A percentile compares a stretch with the other conserved stretches of the same genome.
These are phyloP conservation scores for Nakazawaea wyomingensis DNA, from an alignment of 805 yeast genomes.

Conservation along the genomic window DNA sequence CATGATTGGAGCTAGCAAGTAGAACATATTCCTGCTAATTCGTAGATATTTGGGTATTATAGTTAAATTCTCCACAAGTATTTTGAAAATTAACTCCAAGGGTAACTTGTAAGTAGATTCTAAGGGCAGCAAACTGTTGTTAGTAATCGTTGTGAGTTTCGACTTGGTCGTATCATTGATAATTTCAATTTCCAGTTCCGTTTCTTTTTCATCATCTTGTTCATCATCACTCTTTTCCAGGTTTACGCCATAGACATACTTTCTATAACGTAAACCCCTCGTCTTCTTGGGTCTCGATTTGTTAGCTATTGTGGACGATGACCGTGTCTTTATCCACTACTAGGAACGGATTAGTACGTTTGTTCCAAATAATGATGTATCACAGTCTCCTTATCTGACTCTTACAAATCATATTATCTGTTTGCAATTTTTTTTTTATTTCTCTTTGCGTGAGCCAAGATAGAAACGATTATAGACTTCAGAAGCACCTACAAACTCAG, in stretches of 20 bases:
- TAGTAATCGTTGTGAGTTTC: not conserved
- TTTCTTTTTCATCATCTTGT: conserved; percentile 22
- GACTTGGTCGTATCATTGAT: not conserved
- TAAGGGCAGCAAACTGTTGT: not conserved
- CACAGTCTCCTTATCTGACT: too few species aligned
- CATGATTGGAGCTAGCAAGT: conserved; percentile 54
- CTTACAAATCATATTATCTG: not conserved
- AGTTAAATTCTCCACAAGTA: conserved; percentile 35
- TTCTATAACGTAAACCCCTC: conserved; percentile 66
- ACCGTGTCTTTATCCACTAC: not conserved
- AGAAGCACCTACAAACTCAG: too few species aligned
- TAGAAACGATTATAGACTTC: too few species aligned
- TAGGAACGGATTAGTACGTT: too few species aligned
- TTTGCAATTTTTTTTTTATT: too few species aligned
- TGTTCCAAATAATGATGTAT: not conserved
- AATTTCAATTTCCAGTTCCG: conserved; percentile 12
- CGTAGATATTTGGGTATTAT: conserved; percentile 41
- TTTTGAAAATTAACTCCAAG: conserved; percentile 42
- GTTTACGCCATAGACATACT: conserved; percentile 55
- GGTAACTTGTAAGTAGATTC: conserved; percentile 13
- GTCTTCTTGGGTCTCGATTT: conserved; percentile 81
- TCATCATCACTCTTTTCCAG: conserved; percentile 23
- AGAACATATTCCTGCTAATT: conserved; percentile 59
- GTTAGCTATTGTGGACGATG: conserved; percentile 57
- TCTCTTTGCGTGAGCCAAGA: too few species aligned